These are phyloP conservation scores for Ogataea haglerorum DNA, from an alignment of 805 yeast species.

Conservation along the genomic window DNA sequence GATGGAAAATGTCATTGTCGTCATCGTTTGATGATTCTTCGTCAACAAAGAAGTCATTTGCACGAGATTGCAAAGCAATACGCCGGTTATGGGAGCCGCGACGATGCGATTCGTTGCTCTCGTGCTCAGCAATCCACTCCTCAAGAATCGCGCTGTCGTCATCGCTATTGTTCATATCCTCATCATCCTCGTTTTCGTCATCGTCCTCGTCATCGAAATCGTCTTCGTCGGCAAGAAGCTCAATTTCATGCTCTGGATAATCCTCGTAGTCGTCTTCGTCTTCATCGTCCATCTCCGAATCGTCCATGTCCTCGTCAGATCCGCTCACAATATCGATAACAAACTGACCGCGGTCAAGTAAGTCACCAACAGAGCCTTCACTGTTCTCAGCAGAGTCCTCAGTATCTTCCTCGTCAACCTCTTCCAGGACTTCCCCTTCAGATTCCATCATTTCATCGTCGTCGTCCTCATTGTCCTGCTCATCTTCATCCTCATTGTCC, in stretches of 20 bases:
- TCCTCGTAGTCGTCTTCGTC: conserved; percentile 26
- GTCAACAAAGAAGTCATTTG: conserved; percentile 10
- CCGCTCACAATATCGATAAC: conserved; percentile 31
- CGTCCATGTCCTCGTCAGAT: conserved; percentile 24
- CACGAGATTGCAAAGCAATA: conserved; percentile 5
- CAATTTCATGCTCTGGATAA: conserved; percentile 18
- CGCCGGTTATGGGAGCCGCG: conserved; percentile 6
- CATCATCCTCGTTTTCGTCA: conserved; percentile 22
- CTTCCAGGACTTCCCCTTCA: conserved; percentile 7
- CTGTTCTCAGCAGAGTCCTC: conserved; percentile 19
- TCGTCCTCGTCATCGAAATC: conserved; percentile 17
- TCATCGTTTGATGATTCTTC: conserved; percentile 17
- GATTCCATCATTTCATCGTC: conserved; percentile 20
- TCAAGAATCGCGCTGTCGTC: conserved; percentile 32
- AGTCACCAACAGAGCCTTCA: conserved; percentile 24
- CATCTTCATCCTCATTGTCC: conserved; percentile 15
- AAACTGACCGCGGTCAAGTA: conserved; percentile 25
- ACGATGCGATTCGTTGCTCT: conserved; percentile 22
- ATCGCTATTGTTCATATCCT: conserved; percentile 21
- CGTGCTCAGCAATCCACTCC: conserved; percentile 33
- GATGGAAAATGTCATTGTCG: conserved; percentile 10
- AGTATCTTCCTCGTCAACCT: conserved; percentile 18
- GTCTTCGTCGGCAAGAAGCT: conserved; percentile 16
- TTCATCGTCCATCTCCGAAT: conserved; percentile 17
- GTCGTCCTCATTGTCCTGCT: conserved; percentile 36